Evolutionary conservation across 1,284 basidiomycete genomes (phyloP), one percentile per base, ranked within the genome.

Genomic region (Cutaneotrichosporon cutaneum): DNA sequence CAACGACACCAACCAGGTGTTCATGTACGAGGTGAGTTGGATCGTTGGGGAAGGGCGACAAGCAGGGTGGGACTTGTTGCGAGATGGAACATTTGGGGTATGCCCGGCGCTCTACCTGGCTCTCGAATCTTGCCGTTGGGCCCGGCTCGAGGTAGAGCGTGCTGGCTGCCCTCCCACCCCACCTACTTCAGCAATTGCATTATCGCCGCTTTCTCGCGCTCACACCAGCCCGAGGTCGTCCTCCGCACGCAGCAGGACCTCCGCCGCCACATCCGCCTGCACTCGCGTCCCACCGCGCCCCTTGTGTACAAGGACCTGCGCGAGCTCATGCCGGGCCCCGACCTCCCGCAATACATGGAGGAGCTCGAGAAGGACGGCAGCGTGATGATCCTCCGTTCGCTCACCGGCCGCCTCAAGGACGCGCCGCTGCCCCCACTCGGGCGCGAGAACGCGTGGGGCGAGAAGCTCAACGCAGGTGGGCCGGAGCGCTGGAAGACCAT

Each of bases 371-470:
- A 61, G 22, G 70, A 71, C 36, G 74, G 73, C 10, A 67, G 73
- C 27, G 63, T 80, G 26, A 59, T 78, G n/a, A 76, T 80, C 61
- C 74, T 77, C 66, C 69, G 77, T 45, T 68, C 68, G 18, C 65
- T 76, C 14, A 68, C 72, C 1, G 74, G 74, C 24, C 66, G 67
- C 45, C 54, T 67, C 24, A 72, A 71, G 62, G 72, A 77, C 54
- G 68, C 72, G 13, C 70, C 77, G 0, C 58, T 79, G 5, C 77
- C 77, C 5, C 62, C 63, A 36, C 64, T 78, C 9, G 77, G 77
- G 6, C 63, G 70, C n/a, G 67, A 72, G 65, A 77, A 78, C 47
- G 63, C 69, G 30, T 65, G 66, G 56, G 76, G 75, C 2, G 68
- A 72, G 58, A 62, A 65, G 27, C 58, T 76, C 26, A 71, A 68